Percentiles rank a stretch among this genome's conserved stretches.
Evolutionary conservation across 2,329 filamentous ascomycete species (phyloP).

Genomic region (Botrytis cinerea): DNA sequence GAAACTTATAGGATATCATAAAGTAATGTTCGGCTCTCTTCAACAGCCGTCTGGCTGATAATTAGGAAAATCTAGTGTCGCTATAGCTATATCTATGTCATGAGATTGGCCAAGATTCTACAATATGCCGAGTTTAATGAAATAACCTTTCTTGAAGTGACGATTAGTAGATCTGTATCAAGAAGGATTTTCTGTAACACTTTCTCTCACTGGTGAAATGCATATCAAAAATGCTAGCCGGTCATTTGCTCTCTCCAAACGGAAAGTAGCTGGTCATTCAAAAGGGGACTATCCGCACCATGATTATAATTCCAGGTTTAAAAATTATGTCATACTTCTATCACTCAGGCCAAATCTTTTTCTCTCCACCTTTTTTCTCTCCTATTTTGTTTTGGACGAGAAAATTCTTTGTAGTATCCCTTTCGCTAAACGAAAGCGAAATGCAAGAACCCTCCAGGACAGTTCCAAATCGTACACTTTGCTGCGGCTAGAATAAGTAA

Average conservation of each 20-base stretch:
- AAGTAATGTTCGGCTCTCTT: neutral
- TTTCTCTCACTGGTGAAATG: neutral
- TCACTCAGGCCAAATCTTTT: neutral
- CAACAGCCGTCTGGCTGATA: neutral
- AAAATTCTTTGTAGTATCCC: neutral
- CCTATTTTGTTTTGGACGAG: neutral
- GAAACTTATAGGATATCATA: too few relatives aligned
- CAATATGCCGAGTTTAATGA: neutral
- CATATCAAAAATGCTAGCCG: neutral
- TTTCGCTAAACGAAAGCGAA: neutral
- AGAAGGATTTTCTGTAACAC: neutral
- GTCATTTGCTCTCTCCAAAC: neutral
- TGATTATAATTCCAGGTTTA: neutral
- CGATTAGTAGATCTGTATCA: neutral
- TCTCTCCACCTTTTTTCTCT: too few relatives aligned
- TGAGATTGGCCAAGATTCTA: neutral
- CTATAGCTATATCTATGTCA: neutral
- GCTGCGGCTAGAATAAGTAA: too few relatives aligned
- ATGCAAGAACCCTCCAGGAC: neutral
- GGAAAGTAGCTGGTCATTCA: fast-evolving
- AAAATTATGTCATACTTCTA: neutral
- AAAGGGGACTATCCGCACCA: neutral
- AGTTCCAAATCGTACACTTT: neutral
- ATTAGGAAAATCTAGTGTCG: neutral
- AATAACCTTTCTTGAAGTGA: neutral